Conservation (phyloP, 257 asterid genomes). For the Penstemon newberryi region DNA sequence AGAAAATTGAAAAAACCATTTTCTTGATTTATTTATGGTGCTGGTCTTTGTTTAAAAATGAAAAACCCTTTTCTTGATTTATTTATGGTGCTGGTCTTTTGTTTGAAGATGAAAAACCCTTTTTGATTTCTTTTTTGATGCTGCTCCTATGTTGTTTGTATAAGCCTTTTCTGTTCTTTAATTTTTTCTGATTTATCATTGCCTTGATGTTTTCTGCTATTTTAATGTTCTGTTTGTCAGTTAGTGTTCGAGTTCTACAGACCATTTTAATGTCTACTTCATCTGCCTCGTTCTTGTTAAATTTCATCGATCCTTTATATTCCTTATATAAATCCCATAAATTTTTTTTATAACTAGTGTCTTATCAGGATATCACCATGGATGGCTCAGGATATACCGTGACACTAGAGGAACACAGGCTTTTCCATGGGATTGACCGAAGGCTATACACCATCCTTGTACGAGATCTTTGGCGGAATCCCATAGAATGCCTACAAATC, state of each 20-base stretch:
- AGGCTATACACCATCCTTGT: conserved; percentile 48
- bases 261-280: not conserved
- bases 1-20: not conserved
- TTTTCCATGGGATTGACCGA: conserved; percentile 50
- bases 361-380: conserved; percentile 43
- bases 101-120: not conserved
- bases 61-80: not conserved
- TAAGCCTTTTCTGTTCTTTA: not conserved
- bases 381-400: conserved; percentile 22
- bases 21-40: not conserved
- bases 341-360: conserved; percentile 14
- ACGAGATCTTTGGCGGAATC: conserved; percentile 49
- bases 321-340: not conserved
- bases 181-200: not conserved
- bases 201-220: not conserved
- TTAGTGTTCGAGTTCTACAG: not conserved
- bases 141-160: not conserved
- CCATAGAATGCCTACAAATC: conserved; percentile 44
- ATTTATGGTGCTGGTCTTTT: not conserved
- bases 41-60: not conserved
- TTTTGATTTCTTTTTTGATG: not conserved
- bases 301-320: not conserved
- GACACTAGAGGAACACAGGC: conserved; percentile 33
- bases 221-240: not conserved
- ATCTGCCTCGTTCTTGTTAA: not conserved